Conservation (phyloP, 2,329 filamentous ascomycete genomes). For the Monilinia fructicola region DNA sequence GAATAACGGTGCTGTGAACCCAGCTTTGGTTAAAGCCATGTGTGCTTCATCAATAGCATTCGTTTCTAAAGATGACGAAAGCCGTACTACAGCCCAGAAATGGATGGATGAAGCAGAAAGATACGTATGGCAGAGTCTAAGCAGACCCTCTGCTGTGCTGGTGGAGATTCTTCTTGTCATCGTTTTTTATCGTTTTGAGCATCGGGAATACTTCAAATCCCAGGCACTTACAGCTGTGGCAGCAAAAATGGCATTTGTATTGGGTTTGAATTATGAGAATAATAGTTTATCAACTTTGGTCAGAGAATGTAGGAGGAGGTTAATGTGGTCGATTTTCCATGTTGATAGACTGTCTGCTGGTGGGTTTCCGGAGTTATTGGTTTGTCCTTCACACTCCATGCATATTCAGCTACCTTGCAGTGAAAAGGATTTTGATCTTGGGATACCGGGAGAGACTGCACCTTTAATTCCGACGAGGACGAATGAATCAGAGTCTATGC, state of each 20-base stretch:
- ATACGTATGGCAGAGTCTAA: constrained; percentile 19
- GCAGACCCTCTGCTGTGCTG: constrained; percentile 12
- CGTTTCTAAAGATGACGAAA: constrained; percentile 20
- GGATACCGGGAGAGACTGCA: constrained; percentile 23
- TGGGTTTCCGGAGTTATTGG: constrained; percentile 21
- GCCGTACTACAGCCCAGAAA: constrained; percentile 18
- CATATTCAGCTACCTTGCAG: constrained; percentile 23
- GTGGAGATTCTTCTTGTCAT: constrained; percentile 23
- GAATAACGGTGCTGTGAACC: constrained; percentile 19
- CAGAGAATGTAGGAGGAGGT: constrained; percentile 19
- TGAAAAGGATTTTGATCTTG: constrained; percentile 24
- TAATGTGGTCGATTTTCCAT: constrained; percentile 24
- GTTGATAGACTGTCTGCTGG: constrained; percentile 22
- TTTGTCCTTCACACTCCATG: constrained; percentile 22
- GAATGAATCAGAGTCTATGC: constrained; percentile 20
- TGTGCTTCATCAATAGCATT: constrained; percentile 23
- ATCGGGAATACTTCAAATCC: constrained; percentile 21
- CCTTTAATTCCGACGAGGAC: constrained; percentile 9
- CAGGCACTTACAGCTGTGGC: constrained; percentile 21
- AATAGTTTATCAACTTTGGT: constrained; percentile 19
- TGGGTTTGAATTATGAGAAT: constrained; percentile 23
- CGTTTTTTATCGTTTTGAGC: constrained; percentile 21
- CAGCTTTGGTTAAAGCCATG: constrained; percentile 17
- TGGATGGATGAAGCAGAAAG: constrained; percentile 22
- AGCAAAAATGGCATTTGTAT: constrained; percentile 22